Evolutionary conservation across 2,329 filamentous ascomycete species (phyloP).

Genomic region (Pseudogymnoascus sp.): DNA sequence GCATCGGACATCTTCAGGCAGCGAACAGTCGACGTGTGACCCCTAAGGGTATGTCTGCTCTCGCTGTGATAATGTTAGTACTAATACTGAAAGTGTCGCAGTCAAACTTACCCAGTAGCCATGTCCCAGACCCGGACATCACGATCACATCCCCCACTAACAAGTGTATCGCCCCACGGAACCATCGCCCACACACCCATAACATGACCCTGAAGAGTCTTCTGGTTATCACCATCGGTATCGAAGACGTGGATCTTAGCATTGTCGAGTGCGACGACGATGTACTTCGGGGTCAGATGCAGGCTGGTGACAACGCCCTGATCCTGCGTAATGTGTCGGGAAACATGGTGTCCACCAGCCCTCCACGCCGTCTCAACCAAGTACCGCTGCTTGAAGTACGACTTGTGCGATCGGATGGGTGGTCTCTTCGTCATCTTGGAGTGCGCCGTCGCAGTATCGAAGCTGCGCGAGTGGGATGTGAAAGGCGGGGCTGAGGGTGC

Average conservation of each 20-base stretch:
- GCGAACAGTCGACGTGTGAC: conserved; percentile 92
- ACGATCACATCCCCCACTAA: conserved; percentile 92
- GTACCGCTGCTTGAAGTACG: conserved; percentile 95
- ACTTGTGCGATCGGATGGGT: conserved; percentile 78
- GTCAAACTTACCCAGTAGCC: conserved; percentile 66
- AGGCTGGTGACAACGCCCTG: conserved; percentile 94
- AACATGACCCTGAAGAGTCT: conserved; percentile 86
- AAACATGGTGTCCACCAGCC: conserved; percentile 75
- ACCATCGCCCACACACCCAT: conserved; percentile 99
- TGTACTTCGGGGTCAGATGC: conserved; percentile 90
- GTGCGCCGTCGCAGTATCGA: conserved; percentile 41
- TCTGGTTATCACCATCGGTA: conserved; percentile 77
- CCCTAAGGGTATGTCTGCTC: conserved; percentile 74
- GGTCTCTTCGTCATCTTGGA: conserved; percentile 38
- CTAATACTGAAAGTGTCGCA: conserved; percentile 10
- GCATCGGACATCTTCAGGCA: conserved; percentile 96
- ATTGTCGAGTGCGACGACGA: conserved; percentile 94
- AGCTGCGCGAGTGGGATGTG: conserved; percentile 36
- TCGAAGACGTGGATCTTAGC: conserved; percentile 98
- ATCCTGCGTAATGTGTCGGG: conserved; percentile 87
- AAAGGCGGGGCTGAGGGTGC: conserved; percentile 29
- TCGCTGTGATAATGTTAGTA: conserved; percentile 41
- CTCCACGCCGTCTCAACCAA: conserved; percentile 96
- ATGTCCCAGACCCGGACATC: conserved; percentile 97
- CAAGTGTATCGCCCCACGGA: conserved; percentile 88